Conservation (phyloP, 768 basidiomycete genomes). For the Termitomyces sp. region DNA sequence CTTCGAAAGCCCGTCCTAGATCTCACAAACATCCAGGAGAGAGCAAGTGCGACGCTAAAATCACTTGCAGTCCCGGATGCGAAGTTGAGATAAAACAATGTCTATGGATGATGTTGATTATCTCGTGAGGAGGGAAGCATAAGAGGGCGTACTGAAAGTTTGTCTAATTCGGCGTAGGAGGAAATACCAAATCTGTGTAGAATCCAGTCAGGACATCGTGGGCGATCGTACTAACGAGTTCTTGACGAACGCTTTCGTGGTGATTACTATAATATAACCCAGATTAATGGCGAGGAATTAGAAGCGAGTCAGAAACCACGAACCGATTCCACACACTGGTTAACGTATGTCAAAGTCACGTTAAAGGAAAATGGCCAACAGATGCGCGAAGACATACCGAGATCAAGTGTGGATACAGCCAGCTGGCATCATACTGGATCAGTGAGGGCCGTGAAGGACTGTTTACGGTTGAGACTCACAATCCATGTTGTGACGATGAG, state of each 20-base stretch:
- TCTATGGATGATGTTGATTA: constrained; percentile 28
- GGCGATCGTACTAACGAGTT: not conserved
- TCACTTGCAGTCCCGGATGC: constrained; percentile 50
- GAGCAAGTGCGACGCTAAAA: constrained; percentile 45
- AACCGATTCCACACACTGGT: constrained; percentile 38
- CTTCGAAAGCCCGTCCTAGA: constrained; percentile 52
- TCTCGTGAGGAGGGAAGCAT: not conserved
- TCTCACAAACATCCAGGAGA: constrained; percentile 46
- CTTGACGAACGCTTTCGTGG: constrained; percentile 46
- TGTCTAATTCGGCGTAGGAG: constrained; percentile 36
- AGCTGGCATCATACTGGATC: constrained; percentile 22
- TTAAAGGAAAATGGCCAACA: not conserved
- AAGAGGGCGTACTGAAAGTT: constrained; percentile 33
- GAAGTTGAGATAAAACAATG: constrained; percentile 52
- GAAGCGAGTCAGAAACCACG: constrained; percentile 13
- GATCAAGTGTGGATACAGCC: constrained; percentile 39
- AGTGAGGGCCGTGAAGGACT: not conserved
- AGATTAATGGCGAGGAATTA: constrained; percentile 1
- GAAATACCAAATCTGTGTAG: constrained; percentile 38
- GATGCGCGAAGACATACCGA: constrained; percentile 33
- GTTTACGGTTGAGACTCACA: constrained; percentile 32
- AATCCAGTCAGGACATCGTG: not conserved
- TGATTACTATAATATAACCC: constrained; percentile 40
- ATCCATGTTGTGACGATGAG: constrained; percentile 40
- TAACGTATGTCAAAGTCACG: constrained; percentile 3